Evolutionary conservation across 2,329 filamentous ascomycete species (phyloP), one percentile per base, ranked within the genome.

Genomic region (Diaporthe capsici): DNA sequence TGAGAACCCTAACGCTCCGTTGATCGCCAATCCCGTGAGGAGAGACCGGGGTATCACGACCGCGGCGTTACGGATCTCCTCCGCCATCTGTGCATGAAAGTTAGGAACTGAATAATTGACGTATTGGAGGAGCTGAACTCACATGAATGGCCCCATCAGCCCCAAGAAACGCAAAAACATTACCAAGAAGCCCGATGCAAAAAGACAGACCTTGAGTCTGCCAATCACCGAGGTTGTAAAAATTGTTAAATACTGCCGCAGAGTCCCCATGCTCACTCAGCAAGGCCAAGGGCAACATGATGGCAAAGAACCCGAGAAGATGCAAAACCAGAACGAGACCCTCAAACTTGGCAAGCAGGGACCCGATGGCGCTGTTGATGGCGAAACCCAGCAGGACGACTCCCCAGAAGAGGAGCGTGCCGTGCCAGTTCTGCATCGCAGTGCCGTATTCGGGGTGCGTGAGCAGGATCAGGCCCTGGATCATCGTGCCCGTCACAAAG

Each of bases 1-100:
- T n/a, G 87, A 84, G 60, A 91, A 88, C 0, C 90, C 90, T 0
- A 90, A 81, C 0, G 85, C 78, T 4, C 87, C 89, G 74, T 91
- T 91, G 67, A 91, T 82, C 0, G 85, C 76, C 0, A 90, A 83
- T 4, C 85, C 86, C 3, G 84, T 82, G 55, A 91, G 85, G 76
- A 91, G 87, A 0, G 88, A 86, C 8, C 84, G 84, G 0, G 90
- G 90, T 0, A 91, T 84, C 0, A 86, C 86, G 1, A 84, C 81
- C 1, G 88, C 85, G 0, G 90, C 87, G 71, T 90, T 85, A 7
- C 83, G 79, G 5, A 87, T 85, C 76, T 88, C 87, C 75, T 88
- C 87, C 0, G 83, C 82, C 85, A 87, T 85, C 83, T 86, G 20
- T 22, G 8, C 13, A 20, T 9, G 13, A 22, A 5, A 3, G 4